phyloP scores from a whole-genome alignment of 371 early-diverging fungal genomes.

The Parasitella parasitica region DNA sequence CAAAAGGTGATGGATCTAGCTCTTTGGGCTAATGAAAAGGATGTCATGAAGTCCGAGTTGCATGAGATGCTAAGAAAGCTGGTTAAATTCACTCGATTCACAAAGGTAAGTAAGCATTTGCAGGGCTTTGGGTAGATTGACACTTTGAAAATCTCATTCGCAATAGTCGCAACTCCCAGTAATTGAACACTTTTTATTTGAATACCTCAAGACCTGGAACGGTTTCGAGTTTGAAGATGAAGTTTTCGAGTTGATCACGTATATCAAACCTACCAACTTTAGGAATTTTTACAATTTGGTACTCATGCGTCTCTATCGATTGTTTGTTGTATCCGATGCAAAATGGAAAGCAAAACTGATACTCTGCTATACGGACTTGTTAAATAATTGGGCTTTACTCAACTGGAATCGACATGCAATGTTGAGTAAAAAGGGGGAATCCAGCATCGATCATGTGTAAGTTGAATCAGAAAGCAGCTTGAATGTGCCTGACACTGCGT shows the following conservation, averaged over 20 bases:
- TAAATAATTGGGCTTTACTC: conserved; percentile 52
- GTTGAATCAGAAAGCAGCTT: background rate
- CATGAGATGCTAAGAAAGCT: conserved; percentile 35
- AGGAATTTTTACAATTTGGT: conserved; percentile 27
- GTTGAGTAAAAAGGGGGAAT: conserved; percentile 8
- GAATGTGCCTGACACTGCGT: background rate
- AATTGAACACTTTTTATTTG: conserved; percentile 45
- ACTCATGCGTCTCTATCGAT: conserved; percentile 45
- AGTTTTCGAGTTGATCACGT: conserved; percentile 50
- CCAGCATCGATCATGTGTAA: conserved; percentile 35
- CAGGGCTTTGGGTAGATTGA: too few species aligned
- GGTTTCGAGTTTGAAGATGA: conserved; percentile 49
- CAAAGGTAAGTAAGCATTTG: conserved; percentile 20
- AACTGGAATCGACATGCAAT: conserved; percentile 50
- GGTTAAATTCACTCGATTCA: conserved; percentile 37
- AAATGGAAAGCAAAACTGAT: conserved; percentile 56
- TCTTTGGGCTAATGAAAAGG: conserved; percentile 39
- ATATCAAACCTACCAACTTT: conserved; percentile 42
- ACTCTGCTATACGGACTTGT: conserved; percentile 42
- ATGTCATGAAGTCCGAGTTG: conserved; percentile 25
- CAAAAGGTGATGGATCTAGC: conserved; percentile 46
- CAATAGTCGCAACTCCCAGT: conserved; percentile 49
- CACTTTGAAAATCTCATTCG: background rate
- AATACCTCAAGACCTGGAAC: conserved; percentile 51
- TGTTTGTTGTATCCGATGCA: conserved; percentile 43